Evolutionary conservation across 768 basidiomycete species (phyloP), one percentile per base, ranked within the genome.

Genomic region (Daedaleopsis nitida): DNA sequence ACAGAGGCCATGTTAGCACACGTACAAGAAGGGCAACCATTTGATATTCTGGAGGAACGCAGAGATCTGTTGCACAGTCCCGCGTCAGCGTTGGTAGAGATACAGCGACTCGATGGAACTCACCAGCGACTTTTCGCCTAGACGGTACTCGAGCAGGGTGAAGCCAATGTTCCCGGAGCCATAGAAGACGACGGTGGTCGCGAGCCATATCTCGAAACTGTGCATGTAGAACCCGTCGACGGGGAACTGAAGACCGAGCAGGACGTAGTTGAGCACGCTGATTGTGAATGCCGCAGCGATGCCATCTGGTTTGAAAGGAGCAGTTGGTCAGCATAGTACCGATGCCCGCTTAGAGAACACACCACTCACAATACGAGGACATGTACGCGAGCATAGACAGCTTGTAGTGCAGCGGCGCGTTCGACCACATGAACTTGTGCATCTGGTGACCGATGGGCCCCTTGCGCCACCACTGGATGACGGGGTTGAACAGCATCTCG

Each of bases 371-470:
- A 65, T 82, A 82, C 53, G 81, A 82, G 69, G 81, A 82, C 77
- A 82, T 82, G 60, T 82, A 87, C 39, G 82, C 76, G 69, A 79
- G 68, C 77, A 84, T 81, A 21, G 83, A 81, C 69, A 79, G 71
- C 69, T 83, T 83, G 65, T 75, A 81, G 72, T 82, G 85, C 17
- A 82, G 55, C 0, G 79, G 80, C 59, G 84, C 84, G 56, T 69
- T 74, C 23, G 71, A 89, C 91, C 91, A 92, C 50, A 92, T 63
- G 77, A 93, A 93, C 39, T 74, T 79, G 57, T 88, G 87, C 23
- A 93, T 85, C 72, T 92, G 87, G 66, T 85, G 82, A 59, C 84
- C 89, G 74, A 97, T 88, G 1, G 94, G 94, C 16, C 94, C 94
- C 56, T 81, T 76, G 58, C 80, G 80, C 83, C 85, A 88, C 93